Evolutionary conservation across 176 grass and related monocot genomes (phyloP).

Genomic region (Aechmea fasciata): DNA sequence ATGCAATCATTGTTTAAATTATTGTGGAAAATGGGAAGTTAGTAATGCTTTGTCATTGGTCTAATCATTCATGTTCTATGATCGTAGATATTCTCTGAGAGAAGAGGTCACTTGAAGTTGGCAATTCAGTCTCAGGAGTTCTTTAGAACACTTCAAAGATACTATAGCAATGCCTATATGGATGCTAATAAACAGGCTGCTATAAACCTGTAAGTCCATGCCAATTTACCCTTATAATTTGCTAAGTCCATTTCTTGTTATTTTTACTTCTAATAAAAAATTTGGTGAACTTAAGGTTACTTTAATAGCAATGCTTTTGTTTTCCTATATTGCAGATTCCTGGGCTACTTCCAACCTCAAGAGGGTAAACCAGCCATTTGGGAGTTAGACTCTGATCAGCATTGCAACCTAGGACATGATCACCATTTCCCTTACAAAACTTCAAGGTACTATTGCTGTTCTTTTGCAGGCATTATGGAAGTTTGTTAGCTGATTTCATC

Average conservation of each 20-base stretch:
- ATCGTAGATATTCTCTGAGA: constrained; percentile 91
- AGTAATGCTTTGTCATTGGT: constrained; percentile 26
- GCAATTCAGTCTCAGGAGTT: constrained; percentile 85
- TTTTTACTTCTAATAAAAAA: neutral
- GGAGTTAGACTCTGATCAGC: constrained; percentile 67
- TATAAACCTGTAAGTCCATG: constrained; percentile 78
- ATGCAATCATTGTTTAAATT: neutral
- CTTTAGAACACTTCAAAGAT: constrained; percentile 86
- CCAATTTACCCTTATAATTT: neutral
- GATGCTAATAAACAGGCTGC: constrained; percentile 92
- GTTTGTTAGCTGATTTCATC: neutral
- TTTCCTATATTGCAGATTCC: constrained; percentile 48
- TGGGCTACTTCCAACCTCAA: constrained; percentile 76
- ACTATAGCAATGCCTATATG: constrained; percentile 91
- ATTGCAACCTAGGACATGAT: neutral
- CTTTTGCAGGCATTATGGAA: neutral
- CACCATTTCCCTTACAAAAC: neutral
- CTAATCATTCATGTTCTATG: constrained; percentile 16
- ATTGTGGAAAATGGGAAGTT: neutral
- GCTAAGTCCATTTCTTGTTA: neutral
- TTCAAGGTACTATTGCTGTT: neutral
- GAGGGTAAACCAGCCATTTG: constrained; percentile 55
- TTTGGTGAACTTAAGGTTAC: neutral
- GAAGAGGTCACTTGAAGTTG: constrained; percentile 82
- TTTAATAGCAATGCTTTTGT: constrained; percentile 10